Percentiles rank a stretch among this genome's conserved stretches.
These are phyloP conservation scores for Mortierella alpina DNA, from an alignment of 192 early-diverging fungal genomes.

Conservation along the genomic window DNA sequence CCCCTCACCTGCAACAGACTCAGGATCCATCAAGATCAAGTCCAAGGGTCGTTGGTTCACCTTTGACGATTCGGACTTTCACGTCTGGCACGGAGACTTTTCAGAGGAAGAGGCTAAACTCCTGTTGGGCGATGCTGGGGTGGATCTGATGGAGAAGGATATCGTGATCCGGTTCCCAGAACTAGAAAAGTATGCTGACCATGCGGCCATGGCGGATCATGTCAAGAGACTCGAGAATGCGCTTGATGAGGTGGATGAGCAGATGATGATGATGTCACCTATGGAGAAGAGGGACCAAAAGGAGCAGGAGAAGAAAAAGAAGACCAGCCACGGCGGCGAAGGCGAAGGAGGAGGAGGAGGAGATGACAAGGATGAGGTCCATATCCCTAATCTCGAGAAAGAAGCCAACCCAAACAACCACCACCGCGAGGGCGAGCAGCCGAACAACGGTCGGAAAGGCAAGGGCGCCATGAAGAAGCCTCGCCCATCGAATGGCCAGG, in stretches of 20 bases:
- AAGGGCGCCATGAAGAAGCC: slow-evolving; percentile 13
- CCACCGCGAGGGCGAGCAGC: not conserved
- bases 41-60: slow-evolving; percentile 53
- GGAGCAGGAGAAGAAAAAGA: not conserved
- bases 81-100: slow-evolving; percentile 53
- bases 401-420: not conserved
- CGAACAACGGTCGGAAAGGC: not conserved
- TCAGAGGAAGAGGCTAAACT: slow-evolving; percentile 32
- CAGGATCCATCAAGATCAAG: slow-evolving; percentile 20
- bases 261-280: slow-evolving; percentile 10
- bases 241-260: slow-evolving; percentile 10
- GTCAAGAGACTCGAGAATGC: slow-evolving; percentile 28
- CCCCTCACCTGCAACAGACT: slow-evolving; percentile 1
- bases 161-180: slow-evolving; percentile 45
- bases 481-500: slow-evolving; percentile 8
- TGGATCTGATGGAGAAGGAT: slow-evolving; percentile 57
- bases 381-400: slow-evolving; percentile 22
- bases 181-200: slow-evolving; percentile 25
- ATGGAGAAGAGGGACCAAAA: too few relatives aligned
- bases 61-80: slow-evolving; percentile 41
- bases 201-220: slow-evolving; percentile 2
- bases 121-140: slow-evolving; percentile 42
- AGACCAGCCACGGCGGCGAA: not conserved
- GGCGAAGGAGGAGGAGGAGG: not conserved
- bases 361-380: not conserved